Evolutionary conservation across 2,329 filamentous ascomycete species (phyloP), one percentile per base, ranked within the genome.

Genomic region (Colletotrichum musae): DNA sequence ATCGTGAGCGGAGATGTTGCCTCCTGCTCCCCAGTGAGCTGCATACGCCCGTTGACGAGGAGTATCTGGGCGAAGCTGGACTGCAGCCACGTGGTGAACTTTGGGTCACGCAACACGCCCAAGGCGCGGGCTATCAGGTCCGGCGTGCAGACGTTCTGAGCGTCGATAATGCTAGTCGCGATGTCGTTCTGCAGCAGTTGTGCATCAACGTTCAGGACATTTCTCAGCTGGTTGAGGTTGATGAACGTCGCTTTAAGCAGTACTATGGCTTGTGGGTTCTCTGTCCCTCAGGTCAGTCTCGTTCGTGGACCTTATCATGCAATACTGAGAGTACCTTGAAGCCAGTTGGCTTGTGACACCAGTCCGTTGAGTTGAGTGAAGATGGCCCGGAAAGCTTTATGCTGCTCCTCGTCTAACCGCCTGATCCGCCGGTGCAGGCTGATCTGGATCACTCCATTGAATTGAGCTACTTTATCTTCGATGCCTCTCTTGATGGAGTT

Each of bases 11-110:
- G 63, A 1, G 63, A 65, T 4, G 63, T 13, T 13, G 39, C 26
- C 16, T 66, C 63, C 6, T 66, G 63, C 18, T 66, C 63, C 13
- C 47, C 12, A 2, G 6, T 66, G 3, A 66, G 28, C n/a, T 54
- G 48, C 56, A 66, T 59, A 12, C 63, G 12, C 2, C 63, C 63
- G 3, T 66, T 39, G 26, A 66, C 41, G 12, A 53, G 48, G 1
- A 60, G 28, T 2, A 60, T 36, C n/a, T 60, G 39, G 2, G 63
- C 60, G 0, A 9, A 18, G 2, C 21, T 54, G 6, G 48, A 60
- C 5, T 60, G 63, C 1, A 66, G 21, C 63, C 63, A 66, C 13
- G n/a, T 39, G 21, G 15, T 7, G 21, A 66, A 66, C 26, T n/a
- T 54, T 15, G 48, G 9, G 10, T 32, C 15, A 2, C 21, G 26